Base-by-base conservation (phyloP, 2,329 filamentous ascomycete species). In the Diaporthe vexans region DNA sequence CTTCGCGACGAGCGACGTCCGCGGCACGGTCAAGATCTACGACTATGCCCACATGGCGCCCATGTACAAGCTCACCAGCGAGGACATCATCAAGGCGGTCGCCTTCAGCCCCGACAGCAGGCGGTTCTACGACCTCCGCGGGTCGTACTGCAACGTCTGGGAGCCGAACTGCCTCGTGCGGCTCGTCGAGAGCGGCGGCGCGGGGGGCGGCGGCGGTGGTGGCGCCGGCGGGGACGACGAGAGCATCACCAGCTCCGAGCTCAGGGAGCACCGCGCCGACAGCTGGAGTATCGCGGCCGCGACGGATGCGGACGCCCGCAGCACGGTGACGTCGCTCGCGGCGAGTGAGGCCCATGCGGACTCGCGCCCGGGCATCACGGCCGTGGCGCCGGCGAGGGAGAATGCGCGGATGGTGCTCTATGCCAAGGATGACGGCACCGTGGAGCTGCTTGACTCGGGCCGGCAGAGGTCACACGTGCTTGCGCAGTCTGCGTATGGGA, bases 121-220 rank as follows among this genome's bases (percentile, higher is more conserved):
- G 21, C 70, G 78, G n/a, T 76, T 79, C 40, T 79, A 79, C 48
- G 76, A 77, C 37, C 71, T 79, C 51, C 71, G 75, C 3, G 76
- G 76, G 1, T 70, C 73, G 4, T 78, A 76, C 57, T 79, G 77
- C 61, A 79, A 77, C 51, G 46, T 79, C 19, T 79, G 78, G 78
- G 78, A 79, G 67, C 78, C 78, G 1, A 76, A 75, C 35, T 77
- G 76, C 46, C 75, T 79, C 3, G 46, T 75, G 6, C 71, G 72
- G 15, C 40, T 78, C 5, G 76, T 73, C 17, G 77, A 77, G 24
- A 26, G 57, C 2, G 58, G 58, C 4, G 35, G 15, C 2, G 54
- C 46, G 17, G 43, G n/a, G 2, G 56, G n/a, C 4, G 56, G n/a
- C 4, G 56, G 48, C 1, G 8, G 4, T 1, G 40, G 13, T 1